A percentile compares a stretch with the other conserved stretches of the same genome.
These are phyloP conservation scores for Ogataea wickerhamii DNA, from an alignment of 805 yeast genomes.

Conservation along the genomic window DNA sequence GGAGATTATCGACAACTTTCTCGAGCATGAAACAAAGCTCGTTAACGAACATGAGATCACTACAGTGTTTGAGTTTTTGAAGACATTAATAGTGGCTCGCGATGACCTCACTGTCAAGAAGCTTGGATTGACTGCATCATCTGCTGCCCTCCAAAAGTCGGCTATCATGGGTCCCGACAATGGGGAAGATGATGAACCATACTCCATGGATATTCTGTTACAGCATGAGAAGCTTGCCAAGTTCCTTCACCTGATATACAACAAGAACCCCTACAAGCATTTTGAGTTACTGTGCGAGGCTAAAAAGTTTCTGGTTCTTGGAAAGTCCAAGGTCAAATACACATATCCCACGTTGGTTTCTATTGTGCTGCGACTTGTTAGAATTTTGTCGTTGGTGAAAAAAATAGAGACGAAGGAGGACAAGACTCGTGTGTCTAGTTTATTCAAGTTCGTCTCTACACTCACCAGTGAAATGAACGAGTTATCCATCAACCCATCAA, in stretches of 20 bases:
- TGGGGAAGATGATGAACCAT: slow-evolving; percentile 23
- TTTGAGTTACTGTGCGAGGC: slow-evolving; percentile 44
- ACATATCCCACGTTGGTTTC: slow-evolving; percentile 77
- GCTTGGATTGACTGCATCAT: slow-evolving; percentile 32
- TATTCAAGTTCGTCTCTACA: slow-evolving; percentile 73
- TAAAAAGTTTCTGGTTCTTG: slow-evolving; percentile 48
- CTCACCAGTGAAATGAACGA: slow-evolving; percentile 63
- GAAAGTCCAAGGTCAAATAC: slow-evolving; percentile 53
- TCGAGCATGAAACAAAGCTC: slow-evolving; percentile 38
- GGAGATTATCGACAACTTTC: slow-evolving; percentile 56
- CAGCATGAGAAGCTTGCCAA: slow-evolving; percentile 66
- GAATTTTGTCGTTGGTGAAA: slow-evolving; percentile 38
- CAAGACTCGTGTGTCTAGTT: slow-evolving; percentile 21
- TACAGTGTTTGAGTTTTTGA: slow-evolving; percentile 56
- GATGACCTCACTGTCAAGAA: slow-evolving; percentile 33
- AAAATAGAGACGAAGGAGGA: slow-evolving; percentile 22
- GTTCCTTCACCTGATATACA: slow-evolving; percentile 59
- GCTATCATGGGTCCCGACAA: slow-evolving; percentile 27
- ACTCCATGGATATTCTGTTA: slow-evolving; percentile 35
- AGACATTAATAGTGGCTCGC: slow-evolving; percentile 44
- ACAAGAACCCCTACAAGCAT: slow-evolving; percentile 43
- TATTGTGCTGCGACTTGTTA: slow-evolving; percentile 55
- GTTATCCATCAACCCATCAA: slow-evolving; percentile 27
- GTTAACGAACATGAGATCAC: slow-evolving; percentile 48
- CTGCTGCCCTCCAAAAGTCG: slow-evolving; percentile 9